phyloP scores from a whole-genome alignment of 768 basidiomycete species.

The Suillus discolor region DNA sequence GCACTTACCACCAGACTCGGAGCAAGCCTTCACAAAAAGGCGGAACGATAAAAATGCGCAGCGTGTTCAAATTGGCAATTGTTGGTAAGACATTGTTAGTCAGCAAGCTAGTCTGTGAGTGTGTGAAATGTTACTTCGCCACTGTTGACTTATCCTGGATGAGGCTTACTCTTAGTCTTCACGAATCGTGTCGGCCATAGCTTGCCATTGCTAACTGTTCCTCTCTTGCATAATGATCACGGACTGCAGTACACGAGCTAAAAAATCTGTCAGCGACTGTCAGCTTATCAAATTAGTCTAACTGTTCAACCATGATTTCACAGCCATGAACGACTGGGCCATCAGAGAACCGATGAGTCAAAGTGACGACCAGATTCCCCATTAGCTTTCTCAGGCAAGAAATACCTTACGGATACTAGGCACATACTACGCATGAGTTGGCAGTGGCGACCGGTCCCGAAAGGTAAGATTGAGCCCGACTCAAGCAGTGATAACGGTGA shows the following conservation, averaged over 20 bases:
- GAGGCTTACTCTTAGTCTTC: background rate
- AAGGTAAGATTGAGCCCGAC: background rate
- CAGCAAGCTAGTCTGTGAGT: background rate
- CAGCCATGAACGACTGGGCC: background rate
- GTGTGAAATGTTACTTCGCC: background rate
- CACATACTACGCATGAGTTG: background rate
- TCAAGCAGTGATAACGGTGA: background rate
- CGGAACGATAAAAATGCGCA: background rate
- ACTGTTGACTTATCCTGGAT: background rate
- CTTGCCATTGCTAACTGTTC: background rate
- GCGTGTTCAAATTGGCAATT: background rate
- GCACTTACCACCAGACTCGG: conserved; percentile 7
- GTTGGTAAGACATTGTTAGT: background rate
- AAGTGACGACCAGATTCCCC: background rate
- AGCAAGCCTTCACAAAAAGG: conserved; percentile 6
- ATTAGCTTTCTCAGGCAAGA: background rate
- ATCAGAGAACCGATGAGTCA: background rate
- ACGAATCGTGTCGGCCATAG: background rate
- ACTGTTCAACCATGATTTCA: background rate
- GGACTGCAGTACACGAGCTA: background rate
- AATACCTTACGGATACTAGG: background rate
- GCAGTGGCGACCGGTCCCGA: background rate
- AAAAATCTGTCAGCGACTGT: background rate
- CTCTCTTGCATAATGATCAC: background rate
- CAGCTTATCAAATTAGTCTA: background rate